Percentiles rank a stretch among this genome's conserved stretches.
Evolutionary conservation across 805 yeast genomes (phyloP).

Genomic region (Candida corydali): DNA sequence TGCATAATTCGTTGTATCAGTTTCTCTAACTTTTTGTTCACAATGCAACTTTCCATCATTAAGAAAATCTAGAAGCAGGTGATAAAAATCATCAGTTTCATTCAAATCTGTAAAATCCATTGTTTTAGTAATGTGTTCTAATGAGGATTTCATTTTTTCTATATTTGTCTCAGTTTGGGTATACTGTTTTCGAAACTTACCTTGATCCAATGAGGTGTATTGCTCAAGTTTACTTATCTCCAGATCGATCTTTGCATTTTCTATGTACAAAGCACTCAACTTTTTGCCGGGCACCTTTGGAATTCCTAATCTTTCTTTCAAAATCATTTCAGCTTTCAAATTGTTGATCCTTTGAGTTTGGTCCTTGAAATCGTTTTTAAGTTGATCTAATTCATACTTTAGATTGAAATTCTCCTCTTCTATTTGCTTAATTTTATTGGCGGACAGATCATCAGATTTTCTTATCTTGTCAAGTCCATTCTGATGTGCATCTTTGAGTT

Average conservation of each 20-base stretch:
- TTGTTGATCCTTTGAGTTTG: conserved; percentile 4
- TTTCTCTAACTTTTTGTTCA: background rate
- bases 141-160: background rate
- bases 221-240: background rate
- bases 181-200: conserved; percentile 1
- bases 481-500: conserved; percentile 6
- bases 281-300: conserved; percentile 2
- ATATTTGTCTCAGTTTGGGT: conserved; percentile 7
- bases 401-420: conserved; percentile 7
- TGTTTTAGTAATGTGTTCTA: conserved; percentile 3
- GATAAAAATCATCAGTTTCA: conserved; percentile 6
- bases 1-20: background rate
- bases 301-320: conserved; percentile 8
- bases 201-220: background rate
- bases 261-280: conserved; percentile 4
- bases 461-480: conserved; percentile 3
- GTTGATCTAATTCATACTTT: conserved; percentile 6
- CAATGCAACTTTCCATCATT: conserved; percentile 2
- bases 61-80: background rate
- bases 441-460: conserved; percentile 7
- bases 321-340: conserved; percentile 6
- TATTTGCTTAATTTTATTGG: conserved; percentile 1
- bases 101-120: conserved; percentile 1
- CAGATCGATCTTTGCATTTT: conserved; percentile 6
- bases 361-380: conserved; percentile 10